Conservation (phyloP, 345 rosid species). For the Sonneratia caseolaris region DNA sequence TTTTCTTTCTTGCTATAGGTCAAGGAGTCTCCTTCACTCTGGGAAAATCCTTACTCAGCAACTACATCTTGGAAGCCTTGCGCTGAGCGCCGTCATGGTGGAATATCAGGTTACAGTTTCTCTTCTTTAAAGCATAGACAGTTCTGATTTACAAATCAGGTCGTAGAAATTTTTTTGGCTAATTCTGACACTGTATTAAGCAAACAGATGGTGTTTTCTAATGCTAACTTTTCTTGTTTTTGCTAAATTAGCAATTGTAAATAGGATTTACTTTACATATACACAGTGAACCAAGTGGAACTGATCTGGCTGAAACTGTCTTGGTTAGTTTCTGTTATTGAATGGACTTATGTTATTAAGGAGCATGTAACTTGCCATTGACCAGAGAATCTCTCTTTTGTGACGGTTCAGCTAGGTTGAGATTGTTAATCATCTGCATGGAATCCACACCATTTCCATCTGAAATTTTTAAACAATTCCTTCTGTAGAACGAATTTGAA, state of each 20-base stretch:
- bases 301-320: not conserved
- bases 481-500: not conserved
- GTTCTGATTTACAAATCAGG: slow-evolving; percentile 31
- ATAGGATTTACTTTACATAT: not conserved
- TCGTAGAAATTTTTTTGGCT: slow-evolving; percentile 6
- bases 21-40: slow-evolving; percentile 84
- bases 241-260: not conserved
- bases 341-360: not conserved
- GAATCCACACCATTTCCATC: not conserved
- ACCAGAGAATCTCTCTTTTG: not conserved
- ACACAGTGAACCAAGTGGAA: not conserved
- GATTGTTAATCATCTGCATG: not conserved
- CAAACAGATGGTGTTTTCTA: not conserved
- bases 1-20: slow-evolving; percentile 36
- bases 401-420: not conserved
- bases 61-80: slow-evolving; percentile 99
- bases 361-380: not conserved
- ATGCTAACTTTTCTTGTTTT: not conserved
- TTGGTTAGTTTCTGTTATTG: not conserved
- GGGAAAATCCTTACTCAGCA: slow-evolving; percentile 93
- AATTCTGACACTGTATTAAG: not conserved
- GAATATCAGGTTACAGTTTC: slow-evolving; percentile 48
- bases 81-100: slow-evolving; percentile 79
- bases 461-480: not conserved
- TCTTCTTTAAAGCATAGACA: too few species aligned